phyloP scores from a whole-genome alignment of 1,284 basidiomycete genomes.

The Pseudomicrostroma phylloplanum region DNA sequence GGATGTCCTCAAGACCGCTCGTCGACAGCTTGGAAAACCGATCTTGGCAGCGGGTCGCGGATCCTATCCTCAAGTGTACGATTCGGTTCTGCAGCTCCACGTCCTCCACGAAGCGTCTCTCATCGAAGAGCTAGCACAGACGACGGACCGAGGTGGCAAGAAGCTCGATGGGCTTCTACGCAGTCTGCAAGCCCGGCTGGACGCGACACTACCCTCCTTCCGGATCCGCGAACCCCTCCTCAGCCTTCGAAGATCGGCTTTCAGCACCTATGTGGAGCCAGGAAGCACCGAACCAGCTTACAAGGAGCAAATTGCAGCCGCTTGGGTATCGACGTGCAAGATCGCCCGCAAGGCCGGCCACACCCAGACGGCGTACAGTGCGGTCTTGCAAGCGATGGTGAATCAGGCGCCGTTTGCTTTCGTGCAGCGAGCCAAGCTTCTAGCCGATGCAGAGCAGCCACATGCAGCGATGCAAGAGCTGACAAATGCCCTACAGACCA shows the following conservation, averaged over 20 bases:
- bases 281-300: constrained; percentile 16
- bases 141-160: constrained; percentile 51
- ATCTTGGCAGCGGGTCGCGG: constrained; percentile 72
- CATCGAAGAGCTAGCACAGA: constrained; percentile 48
- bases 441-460: constrained; percentile 72
- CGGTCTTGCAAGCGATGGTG: constrained; percentile 81
- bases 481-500: constrained; percentile 64
- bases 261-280: constrained; percentile 61
- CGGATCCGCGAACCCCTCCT: constrained; percentile 83
- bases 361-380: constrained; percentile 93
- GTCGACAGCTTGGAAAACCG: constrained; percentile 69
- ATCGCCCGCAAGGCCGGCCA: constrained; percentile 92
- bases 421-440: constrained; percentile 82
- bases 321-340: constrained; percentile 89
- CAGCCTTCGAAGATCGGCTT: constrained; percentile 80
- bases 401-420: constrained; percentile 72
- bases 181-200: constrained; percentile 62
- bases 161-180: constrained; percentile 20
- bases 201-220: constrained; percentile 80
- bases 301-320: constrained; percentile 63
- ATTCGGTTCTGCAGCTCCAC: constrained; percentile 79
- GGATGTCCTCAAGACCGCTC: constrained; percentile 61
- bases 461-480: constrained; percentile 83
- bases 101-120: constrained; percentile 79
- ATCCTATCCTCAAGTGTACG: constrained; percentile 74